A percentile compares a stretch with the other conserved stretches of the same genome.
Conservation (phyloP, 139 green algal genomes). For the Coelastrella sp. region DNA sequence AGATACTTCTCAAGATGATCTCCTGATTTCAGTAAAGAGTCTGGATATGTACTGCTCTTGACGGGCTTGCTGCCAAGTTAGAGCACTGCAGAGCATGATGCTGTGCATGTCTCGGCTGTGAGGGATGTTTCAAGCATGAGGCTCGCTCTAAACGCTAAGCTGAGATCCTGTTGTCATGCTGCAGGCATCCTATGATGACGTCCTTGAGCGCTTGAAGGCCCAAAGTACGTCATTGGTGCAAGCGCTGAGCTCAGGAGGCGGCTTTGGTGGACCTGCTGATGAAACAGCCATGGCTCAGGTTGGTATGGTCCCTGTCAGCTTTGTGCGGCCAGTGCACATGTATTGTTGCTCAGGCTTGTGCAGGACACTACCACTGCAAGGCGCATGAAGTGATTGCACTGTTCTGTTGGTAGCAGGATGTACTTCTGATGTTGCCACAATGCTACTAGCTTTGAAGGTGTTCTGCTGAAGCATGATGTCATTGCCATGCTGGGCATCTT, state of each 20-base stretch:
- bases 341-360: too few relatives aligned
- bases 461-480: neutral
- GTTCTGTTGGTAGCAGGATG: too few relatives aligned
- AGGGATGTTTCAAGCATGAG: neutral
- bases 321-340: neutral
- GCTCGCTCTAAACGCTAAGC: too few relatives aligned
- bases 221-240: constrained; percentile 62
- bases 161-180: neutral
- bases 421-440: too few relatives aligned
- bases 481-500: neutral
- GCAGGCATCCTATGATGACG: constrained; percentile 49
- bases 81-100: too few relatives aligned
- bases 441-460: neutral
- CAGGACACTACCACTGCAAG: too few relatives aligned
- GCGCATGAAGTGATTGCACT: too few relatives aligned
- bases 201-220: constrained; percentile 65
- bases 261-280: constrained; percentile 22
- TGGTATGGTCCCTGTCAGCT: constrained; percentile 21
- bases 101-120: neutral
- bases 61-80: too few relatives aligned
- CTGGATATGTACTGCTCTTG: too few relatives aligned
- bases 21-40: neutral
- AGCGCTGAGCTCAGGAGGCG: constrained; percentile 51
- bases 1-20: neutral
- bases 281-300: constrained; percentile 58